These are phyloP conservation scores for Starmerella cellae DNA, from an alignment of 805 yeast species.

Conservation along the genomic window DNA sequence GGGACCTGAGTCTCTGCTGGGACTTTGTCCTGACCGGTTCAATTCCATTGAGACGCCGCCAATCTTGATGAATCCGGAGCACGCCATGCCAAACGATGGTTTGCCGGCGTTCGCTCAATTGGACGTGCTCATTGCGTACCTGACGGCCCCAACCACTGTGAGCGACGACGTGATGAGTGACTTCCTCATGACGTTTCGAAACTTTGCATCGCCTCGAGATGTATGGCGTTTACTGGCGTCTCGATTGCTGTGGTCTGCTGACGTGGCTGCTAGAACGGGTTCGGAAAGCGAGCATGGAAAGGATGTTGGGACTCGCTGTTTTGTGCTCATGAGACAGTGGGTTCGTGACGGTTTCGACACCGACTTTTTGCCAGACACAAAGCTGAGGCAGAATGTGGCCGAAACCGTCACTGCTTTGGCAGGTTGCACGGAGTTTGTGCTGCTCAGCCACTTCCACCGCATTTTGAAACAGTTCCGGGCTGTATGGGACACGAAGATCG, in stretches of 20 bases:
- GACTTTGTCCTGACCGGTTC: conserved; percentile 10
- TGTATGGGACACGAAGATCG: conserved; percentile 35
- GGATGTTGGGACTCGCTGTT: conserved; percentile 61
- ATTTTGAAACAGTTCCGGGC: conserved; percentile 37
- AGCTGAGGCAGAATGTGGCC: conserved; percentile 31
- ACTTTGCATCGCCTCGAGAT: conserved; percentile 46
- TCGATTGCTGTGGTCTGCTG: conserved; percentile 62
- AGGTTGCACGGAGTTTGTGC: conserved; percentile 21
- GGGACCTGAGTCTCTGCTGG: neutral
- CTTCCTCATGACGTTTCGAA: conserved; percentile 71
- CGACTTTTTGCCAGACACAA: conserved; percentile 51
- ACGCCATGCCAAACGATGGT: conserved; percentile 6
- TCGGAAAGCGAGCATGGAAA: conserved; percentile 38
- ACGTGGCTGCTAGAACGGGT: conserved; percentile 21
- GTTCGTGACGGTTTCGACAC: conserved; percentile 71
- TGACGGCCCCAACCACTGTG: conserved; percentile 57
- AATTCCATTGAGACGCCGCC: conserved; percentile 8
- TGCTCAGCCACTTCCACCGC: conserved; percentile 23
- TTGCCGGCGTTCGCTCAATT: conserved; percentile 18
- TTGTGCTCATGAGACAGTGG: conserved; percentile 85
- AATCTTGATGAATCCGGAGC: neutral
- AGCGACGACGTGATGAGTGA: conserved; percentile 73
- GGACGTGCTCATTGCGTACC: conserved; percentile 25
- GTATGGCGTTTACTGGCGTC: conserved; percentile 49
- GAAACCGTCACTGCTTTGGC: conserved; percentile 16